Conservation (phyloP, 305 asterid species). For the Andrographis paniculata region DNA sequence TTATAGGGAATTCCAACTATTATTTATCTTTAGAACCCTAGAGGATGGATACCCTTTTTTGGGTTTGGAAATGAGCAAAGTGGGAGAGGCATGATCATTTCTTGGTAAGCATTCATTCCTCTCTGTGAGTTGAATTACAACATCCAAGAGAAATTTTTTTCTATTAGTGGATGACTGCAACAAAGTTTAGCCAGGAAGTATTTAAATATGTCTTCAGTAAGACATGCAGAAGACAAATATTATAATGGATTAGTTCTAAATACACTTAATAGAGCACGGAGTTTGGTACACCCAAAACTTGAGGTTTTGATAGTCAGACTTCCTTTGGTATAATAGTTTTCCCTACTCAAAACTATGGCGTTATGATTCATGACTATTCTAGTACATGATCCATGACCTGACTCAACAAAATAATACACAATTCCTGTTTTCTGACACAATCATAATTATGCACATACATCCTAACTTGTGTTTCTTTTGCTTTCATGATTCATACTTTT, state of each 20-base stretch:
- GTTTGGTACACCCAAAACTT: constrained; percentile 89
- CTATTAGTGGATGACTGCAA: constrained; percentile 91
- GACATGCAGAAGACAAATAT: neutral
- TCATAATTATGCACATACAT: too few relatives aligned
- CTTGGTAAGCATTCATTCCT: too few relatives aligned
- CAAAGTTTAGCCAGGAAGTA: constrained; percentile 13
- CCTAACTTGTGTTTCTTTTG: too few relatives aligned
- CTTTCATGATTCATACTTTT: neutral
- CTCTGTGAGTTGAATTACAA: constrained; percentile 93
- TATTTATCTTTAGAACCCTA: too few relatives aligned
- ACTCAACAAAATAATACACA: too few relatives aligned
- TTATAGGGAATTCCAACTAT: too few relatives aligned
- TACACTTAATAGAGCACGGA: neutral
- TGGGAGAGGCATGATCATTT: constrained; percentile 94
- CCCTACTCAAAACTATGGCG: constrained; percentile 85
- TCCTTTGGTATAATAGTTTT: constrained; percentile 70
- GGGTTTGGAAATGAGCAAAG: constrained; percentile 89
- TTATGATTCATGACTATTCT: neutral
- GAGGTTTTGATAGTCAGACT: constrained; percentile 88
- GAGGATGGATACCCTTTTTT: constrained; percentile 74
- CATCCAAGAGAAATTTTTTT: constrained; percentile 91
- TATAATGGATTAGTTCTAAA: too few relatives aligned
- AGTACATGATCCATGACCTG: neutral
- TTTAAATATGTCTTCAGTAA: constrained; percentile 11
- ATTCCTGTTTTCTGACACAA: too few relatives aligned